These are phyloP conservation scores for Escallonia rubra DNA, from an alignment of 129 eudicot species.

Conservation along the genomic window DNA sequence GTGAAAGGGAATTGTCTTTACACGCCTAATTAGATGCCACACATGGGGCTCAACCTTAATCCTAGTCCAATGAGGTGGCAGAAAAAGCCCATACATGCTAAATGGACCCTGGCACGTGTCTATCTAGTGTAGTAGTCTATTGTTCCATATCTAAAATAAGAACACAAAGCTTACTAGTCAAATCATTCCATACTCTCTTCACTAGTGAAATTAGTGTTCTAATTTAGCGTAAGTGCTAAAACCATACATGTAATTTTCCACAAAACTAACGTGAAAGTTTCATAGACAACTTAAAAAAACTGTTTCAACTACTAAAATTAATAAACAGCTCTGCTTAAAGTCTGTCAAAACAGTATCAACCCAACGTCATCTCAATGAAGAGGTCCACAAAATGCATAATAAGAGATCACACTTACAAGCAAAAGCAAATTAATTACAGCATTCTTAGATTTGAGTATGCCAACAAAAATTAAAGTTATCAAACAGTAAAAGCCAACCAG, in stretches of 20 bases:
- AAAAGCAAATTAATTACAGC: not conserved
- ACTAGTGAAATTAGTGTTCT: too few species aligned
- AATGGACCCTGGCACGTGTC: not conserved
- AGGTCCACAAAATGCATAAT: not conserved
- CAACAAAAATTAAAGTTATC: not conserved
- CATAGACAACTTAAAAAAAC: too few species aligned
- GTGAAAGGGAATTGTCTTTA: too few species aligned
- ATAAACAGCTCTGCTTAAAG: too few species aligned
- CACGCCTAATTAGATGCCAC: not conserved
- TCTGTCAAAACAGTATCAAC: too few species aligned
- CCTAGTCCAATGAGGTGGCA: not conserved
- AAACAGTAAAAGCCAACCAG: slow-evolving; percentile 46
- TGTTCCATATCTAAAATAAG: not conserved
- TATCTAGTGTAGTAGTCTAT: not conserved
- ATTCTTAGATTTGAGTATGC: not conserved
- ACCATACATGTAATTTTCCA: too few species aligned
- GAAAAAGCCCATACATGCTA: not conserved
- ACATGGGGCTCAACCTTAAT: not conserved
- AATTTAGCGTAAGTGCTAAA: too few species aligned
- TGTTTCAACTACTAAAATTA: too few species aligned
- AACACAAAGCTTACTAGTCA: not conserved
- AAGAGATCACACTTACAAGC: too few species aligned
- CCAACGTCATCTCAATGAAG: not conserved
- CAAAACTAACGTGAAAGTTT: too few species aligned
- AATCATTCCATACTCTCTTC: not conserved